Evolutionary conservation across 768 basidiomycete genomes (phyloP).

Genomic region (Kwoniella heveanensis): DNA sequence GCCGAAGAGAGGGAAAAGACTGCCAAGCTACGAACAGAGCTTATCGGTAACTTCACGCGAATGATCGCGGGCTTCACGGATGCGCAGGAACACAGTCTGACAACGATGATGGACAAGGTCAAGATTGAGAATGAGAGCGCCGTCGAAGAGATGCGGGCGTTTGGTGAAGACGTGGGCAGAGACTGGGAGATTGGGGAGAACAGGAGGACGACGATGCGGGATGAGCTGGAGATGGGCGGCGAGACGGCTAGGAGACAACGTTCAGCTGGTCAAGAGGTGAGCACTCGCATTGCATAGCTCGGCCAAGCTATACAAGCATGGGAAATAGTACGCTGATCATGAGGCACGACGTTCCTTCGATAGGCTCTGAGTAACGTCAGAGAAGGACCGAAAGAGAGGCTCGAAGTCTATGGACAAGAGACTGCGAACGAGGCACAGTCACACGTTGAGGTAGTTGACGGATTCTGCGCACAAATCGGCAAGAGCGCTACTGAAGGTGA

Average conservation of each 20-base stretch:
- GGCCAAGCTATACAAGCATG: not conserved
- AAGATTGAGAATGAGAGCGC: slow-evolving; percentile 64
- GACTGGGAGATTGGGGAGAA: slow-evolving; percentile 59
- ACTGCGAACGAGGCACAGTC: slow-evolving; percentile 22
- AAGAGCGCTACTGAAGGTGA: slow-evolving; percentile 29
- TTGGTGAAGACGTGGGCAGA: slow-evolving; percentile 56
- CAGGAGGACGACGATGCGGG: slow-evolving; percentile 60
- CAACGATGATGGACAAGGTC: slow-evolving; percentile 63
- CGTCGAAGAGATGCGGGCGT: slow-evolving; percentile 62
- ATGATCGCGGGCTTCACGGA: slow-evolving; percentile 72
- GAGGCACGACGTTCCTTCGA: not conserved
- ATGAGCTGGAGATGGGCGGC: slow-evolving; percentile 47
- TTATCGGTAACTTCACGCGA: slow-evolving; percentile 73
- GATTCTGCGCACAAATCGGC: slow-evolving; percentile 28
- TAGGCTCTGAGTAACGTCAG: slow-evolving; percentile 30
- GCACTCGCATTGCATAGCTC: too few relatives aligned
- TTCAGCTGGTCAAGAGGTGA: slow-evolving; percentile 28
- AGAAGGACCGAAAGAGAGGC: slow-evolving; percentile 17
- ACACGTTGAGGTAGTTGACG: slow-evolving; percentile 35
- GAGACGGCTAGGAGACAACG: slow-evolving; percentile 28
- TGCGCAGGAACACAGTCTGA: slow-evolving; percentile 68
- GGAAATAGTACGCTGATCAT: not conserved
- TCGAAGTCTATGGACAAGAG: slow-evolving; percentile 29
- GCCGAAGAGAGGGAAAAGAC: slow-evolving; percentile 69
- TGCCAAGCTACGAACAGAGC: slow-evolving; percentile 69